These are phyloP conservation scores for Aspergillus aculeatinus DNA, from an alignment of 2,329 filamentous ascomycete genomes.

Conservation along the genomic window DNA sequence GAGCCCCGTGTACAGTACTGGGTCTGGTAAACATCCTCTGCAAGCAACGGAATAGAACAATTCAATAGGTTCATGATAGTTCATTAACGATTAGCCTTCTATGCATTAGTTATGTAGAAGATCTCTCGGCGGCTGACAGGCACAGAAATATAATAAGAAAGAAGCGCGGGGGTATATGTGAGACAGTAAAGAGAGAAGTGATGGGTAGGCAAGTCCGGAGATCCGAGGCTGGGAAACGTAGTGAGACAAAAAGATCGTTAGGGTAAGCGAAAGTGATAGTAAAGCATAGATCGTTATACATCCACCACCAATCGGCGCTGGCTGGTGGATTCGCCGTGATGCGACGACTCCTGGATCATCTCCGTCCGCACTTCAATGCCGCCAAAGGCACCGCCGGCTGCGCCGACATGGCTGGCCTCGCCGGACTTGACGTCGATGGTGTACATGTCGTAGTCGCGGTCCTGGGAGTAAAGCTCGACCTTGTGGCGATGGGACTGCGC, in stretches of 20 bases:
- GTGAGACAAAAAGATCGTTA: not conserved
- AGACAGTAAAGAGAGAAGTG: not conserved
- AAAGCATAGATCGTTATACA: not conserved
- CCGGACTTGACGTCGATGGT: constrained; percentile 29
- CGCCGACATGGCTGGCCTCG: constrained; percentile 8
- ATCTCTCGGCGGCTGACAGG: not conserved
- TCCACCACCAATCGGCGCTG: constrained; percentile 26
- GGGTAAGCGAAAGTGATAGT: not conserved
- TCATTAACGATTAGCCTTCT: too few relatives aligned
- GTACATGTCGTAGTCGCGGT: constrained; percentile 30
- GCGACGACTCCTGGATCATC: constrained; percentile 28
- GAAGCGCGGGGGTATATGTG: not conserved
- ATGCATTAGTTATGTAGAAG: too few relatives aligned
- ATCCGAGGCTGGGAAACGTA: not conserved
- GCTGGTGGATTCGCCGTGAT: constrained; percentile 21
- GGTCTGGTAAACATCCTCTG: too few relatives aligned
- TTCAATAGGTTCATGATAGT: too few relatives aligned
- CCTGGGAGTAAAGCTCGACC: constrained; percentile 20
- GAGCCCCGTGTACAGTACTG: too few relatives aligned
- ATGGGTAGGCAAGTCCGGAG: not conserved
- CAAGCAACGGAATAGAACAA: too few relatives aligned
- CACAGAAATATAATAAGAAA: not conserved
- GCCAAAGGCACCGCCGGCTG: constrained; percentile 10
- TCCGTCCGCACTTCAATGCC: constrained; percentile 36
- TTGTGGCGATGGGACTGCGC: constrained; percentile 13